Percentiles rank a stretch among this genome's conserved stretches.
Conservation (phyloP, 768 basidiomycete genomes). For the Lentinula edodes region DNA sequence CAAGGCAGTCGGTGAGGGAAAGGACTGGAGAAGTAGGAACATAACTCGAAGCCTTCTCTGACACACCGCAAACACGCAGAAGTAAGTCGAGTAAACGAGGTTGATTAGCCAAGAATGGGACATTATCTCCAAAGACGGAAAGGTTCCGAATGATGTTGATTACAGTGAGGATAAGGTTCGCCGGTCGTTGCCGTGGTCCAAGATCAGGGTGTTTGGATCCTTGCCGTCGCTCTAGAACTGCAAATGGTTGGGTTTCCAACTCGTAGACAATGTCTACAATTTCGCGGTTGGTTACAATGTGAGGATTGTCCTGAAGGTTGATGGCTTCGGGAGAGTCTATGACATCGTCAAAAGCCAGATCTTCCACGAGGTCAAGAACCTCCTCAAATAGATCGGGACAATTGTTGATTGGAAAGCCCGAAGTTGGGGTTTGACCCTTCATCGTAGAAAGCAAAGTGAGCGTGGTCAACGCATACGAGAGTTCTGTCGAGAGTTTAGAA, state of each 20-base stretch:
- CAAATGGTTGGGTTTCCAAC: slow-evolving; percentile 54
- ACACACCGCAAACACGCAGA: slow-evolving; percentile 62
- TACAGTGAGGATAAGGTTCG: slow-evolving; percentile 61
- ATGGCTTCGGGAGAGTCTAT: slow-evolving; percentile 24
- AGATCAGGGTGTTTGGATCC: slow-evolving; percentile 41
- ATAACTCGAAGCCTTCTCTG: slow-evolving; percentile 23
- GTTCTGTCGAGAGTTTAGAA: slow-evolving; percentile 75
- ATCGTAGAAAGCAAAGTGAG: slow-evolving; percentile 78
- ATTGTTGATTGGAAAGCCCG: slow-evolving; percentile 71
- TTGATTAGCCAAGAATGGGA: slow-evolving; percentile 58
- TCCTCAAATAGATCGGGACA: slow-evolving; percentile 84
- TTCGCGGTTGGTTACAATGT: slow-evolving; percentile 59
- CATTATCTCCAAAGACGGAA: slow-evolving; percentile 69
- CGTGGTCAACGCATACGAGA: slow-evolving; percentile 87
- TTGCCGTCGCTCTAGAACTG: slow-evolving; percentile 42
- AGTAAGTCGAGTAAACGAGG: slow-evolving; percentile 59
- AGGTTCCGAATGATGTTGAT: slow-evolving; percentile 86
- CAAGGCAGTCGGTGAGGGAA: slow-evolving; percentile 65
- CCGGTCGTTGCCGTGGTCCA: slow-evolving; percentile 63
- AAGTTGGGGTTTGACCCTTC: slow-evolving; percentile 55
- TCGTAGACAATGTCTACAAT: slow-evolving; percentile 56
- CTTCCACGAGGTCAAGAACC: slow-evolving; percentile 80
- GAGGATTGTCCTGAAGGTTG: slow-evolving; percentile 21
- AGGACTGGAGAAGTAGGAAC: slow-evolving; percentile 52
- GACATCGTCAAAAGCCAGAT: slow-evolving; percentile 60